Evolutionary conservation across 208 protist species (phyloP), one percentile per base, ranked within the genome.

Genomic region (Tritrichomonas foetus): DNA sequence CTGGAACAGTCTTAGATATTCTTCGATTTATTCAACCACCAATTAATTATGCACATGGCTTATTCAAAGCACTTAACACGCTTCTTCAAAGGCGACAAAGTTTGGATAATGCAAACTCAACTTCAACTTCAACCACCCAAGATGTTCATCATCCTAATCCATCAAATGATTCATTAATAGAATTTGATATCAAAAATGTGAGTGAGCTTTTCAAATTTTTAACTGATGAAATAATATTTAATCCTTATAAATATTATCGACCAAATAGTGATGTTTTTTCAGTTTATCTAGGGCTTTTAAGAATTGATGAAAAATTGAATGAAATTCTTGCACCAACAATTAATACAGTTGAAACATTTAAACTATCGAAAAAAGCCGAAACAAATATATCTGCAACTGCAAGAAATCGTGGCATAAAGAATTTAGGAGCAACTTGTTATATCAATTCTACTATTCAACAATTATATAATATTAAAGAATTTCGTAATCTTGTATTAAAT

Each of bases 381-480:
- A 69, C 27, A n/a, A 8, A 11, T 5, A 33, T 69, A n/a, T 69
- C 64, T 5, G 11, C 27, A 69, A 16, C 64, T 30, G 27, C 11
- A 69, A 8, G 27, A n/a, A n/a, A 33, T 30, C 64, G 11, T 5
- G 78, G 78, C 2, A 47, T 89, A 57, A 25, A 33, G 5, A 89
- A 89, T 61, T 50, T 89, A 55, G 78, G 78, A 39, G 41, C 78
- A 9, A 89, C 64, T n/a, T 69, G 64, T 69, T 69, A 69, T 30
- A 69, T 69, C 3, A 69, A 69, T 69, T 69, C 64, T n/a, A 69
- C 64, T 5, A 69, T 69, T n/a, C 64, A 69, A 30, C 64, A 69
- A 69, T 30, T 69, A n/a, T 69, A n/a, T 30, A 69, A 69, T 69
- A 69, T 69, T 25, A n/a, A 30, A 5, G 64, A 69, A n/a, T 69